These are phyloP conservation scores for Beta macrorhiza DNA, from an alignment of 179 eudicot species.

Conservation along the genomic window DNA sequence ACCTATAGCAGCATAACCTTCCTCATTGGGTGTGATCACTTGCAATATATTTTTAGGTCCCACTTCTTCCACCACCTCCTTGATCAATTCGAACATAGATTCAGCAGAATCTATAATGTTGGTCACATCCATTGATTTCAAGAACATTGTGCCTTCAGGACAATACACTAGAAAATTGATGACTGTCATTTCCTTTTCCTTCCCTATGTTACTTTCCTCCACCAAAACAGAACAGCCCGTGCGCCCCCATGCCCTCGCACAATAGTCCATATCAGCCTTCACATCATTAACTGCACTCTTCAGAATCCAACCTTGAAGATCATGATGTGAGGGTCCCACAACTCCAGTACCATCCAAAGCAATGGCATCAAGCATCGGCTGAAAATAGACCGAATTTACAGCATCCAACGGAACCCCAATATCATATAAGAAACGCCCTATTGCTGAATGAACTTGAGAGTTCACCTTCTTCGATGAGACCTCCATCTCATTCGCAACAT, in stretches of 20 bases:
- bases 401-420: constrained; percentile 19
- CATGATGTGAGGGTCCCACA: constrained; percentile 65
- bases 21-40: constrained; percentile 64
- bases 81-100: constrained; percentile 52
- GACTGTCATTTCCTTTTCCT: constrained; percentile 58
- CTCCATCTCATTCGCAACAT: constrained; percentile 29
- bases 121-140: constrained; percentile 68
- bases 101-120: constrained; percentile 46
- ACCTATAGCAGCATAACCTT: constrained; percentile 58
- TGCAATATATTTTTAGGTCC: constrained; percentile 76
- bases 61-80: constrained; percentile 76
- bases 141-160: constrained; percentile 71
- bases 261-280: constrained; percentile 61
- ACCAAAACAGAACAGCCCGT: constrained; percentile 76
- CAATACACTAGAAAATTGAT: constrained; percentile 62
- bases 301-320: constrained; percentile 73
- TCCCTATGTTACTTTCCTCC: constrained; percentile 60
- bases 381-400: constrained; percentile 78
- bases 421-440: constrained; percentile 58
- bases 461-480: constrained; percentile 37
- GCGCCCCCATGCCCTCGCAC: constrained; percentile 57
- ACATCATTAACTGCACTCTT: constrained; percentile 75
- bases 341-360: constrained; percentile 62
- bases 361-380: constrained; percentile 80
- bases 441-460: constrained; percentile 59